Percentiles rank a stretch among this genome's conserved stretches.
Conservation (phyloP, 164 flowering plant species). For the Magnolia changhungtana region DNA sequence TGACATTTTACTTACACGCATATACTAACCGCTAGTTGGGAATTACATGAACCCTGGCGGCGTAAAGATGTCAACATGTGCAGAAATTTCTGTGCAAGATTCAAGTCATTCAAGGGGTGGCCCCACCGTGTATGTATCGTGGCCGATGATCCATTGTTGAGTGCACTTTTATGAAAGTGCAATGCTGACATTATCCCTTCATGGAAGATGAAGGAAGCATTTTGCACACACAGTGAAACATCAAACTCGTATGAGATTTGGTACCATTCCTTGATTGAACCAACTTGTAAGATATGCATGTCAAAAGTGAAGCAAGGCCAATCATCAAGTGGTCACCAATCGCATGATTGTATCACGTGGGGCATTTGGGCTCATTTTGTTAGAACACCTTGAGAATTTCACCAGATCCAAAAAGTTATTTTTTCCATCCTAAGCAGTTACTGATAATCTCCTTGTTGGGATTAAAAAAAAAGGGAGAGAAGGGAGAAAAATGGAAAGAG, state of each 20-base stretch:
- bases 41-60: too few species aligned
- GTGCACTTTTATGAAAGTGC: neutral
- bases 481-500: too few species aligned
- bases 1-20: too few species aligned
- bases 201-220: neutral
- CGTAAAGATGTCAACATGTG: neutral
- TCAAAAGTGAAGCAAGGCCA: too few species aligned
- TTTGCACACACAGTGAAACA: neutral
- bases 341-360: too few species aligned
- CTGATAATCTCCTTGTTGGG: neutral
- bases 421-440: neutral
- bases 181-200: neutral
- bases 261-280: neutral
- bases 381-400: too few species aligned
- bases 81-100: neutral
- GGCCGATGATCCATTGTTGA: neutral
- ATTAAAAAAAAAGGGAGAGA: too few species aligned
- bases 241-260: neutral
- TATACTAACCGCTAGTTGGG: too few species aligned
- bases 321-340: too few species aligned
- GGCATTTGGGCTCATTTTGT: too few species aligned
- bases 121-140: neutral
- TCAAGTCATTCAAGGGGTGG: neutral
- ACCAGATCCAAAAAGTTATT: neutral
- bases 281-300: neutral